Conservation (phyloP, 1,284 basidiomycete species). For the Malassezia psittaci region DNA sequence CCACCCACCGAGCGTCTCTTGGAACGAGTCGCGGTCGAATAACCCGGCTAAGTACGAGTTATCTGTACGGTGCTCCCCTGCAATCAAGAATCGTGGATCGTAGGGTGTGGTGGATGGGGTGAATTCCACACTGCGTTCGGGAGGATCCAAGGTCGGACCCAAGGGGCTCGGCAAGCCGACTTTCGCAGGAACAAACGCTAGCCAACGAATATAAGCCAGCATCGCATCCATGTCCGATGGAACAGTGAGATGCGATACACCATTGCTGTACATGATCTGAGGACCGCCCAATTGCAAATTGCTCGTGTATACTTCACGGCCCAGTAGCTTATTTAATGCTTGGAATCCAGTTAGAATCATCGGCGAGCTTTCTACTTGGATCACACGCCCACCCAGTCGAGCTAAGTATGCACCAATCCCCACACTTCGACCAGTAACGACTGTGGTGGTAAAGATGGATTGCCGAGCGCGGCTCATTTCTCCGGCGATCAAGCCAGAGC, state of each 20-base stretch:
- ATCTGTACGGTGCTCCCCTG: slow-evolving; percentile 78
- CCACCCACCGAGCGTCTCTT: slow-evolving; percentile 63
- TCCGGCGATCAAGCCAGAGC: slow-evolving; percentile 95
- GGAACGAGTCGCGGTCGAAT: slow-evolving; percentile 94
- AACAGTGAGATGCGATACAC: slow-evolving; percentile 91
- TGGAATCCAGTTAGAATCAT: slow-evolving; percentile 96
- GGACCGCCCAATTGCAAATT: slow-evolving; percentile 98
- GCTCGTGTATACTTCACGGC: slow-evolving; percentile 96
- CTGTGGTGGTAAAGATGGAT: slow-evolving; percentile 97
- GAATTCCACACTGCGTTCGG: slow-evolving; percentile 89
- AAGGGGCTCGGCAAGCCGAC: slow-evolving; percentile 26
- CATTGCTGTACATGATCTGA: slow-evolving; percentile 55
- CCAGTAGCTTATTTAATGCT: slow-evolving; percentile 97
- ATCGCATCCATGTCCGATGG: slow-evolving; percentile 64
- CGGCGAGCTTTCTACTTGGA: slow-evolving; percentile 97
- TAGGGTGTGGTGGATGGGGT: slow-evolving; percentile 73
- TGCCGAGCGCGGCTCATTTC: slow-evolving; percentile 97
- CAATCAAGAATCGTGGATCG: slow-evolving; percentile 95
- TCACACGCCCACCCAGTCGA: slow-evolving; percentile 89
- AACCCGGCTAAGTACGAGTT: slow-evolving; percentile 63
- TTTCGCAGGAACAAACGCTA: slow-evolving; percentile 67
- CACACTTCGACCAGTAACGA: slow-evolving; percentile 95
- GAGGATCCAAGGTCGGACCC: slow-evolving; percentile 50
- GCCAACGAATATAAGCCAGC: slow-evolving; percentile 62
- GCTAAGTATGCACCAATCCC: slow-evolving; percentile 99